Evolutionary conservation across 305 asterid species (phyloP).

Genomic region (Plantago coronopus): DNA sequence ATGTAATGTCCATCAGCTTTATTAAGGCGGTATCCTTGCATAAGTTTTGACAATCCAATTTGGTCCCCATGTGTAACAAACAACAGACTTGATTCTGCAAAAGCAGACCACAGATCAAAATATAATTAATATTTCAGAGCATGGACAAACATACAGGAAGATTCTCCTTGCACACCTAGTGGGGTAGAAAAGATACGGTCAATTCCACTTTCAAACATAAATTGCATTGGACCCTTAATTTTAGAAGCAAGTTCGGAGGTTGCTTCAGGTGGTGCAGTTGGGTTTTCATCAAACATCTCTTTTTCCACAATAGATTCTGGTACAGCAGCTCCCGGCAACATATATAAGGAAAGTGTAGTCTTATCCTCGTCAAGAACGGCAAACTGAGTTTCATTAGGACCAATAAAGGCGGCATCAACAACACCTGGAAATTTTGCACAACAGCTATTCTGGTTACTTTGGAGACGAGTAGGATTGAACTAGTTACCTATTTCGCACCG

Average conservation of each 20-base stretch:
- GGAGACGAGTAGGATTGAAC: constrained; percentile 16
- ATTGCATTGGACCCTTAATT: constrained; percentile 83
- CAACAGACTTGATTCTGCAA: constrained; percentile 83
- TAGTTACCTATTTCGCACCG: constrained; percentile 17
- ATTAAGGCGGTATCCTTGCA: constrained; percentile 81
- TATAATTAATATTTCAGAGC: constrained; percentile 21
- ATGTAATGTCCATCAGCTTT: constrained; percentile 83
- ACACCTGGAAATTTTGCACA: constrained; percentile 58
- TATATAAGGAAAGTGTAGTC: constrained; percentile 77
- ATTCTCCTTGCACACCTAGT: constrained; percentile 55
- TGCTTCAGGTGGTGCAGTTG: constrained; percentile 20
- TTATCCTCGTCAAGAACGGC: constrained; percentile 93
- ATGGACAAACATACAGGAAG: constrained; percentile 20
- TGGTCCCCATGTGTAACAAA: constrained; percentile 95
- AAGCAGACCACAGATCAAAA: constrained; percentile 32
- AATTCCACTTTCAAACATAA: constrained; percentile 88
- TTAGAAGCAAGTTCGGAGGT: constrained; percentile 56
- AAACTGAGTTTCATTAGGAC: constrained; percentile 82
- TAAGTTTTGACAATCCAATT: constrained; percentile 85
- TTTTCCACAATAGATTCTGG: constrained; percentile 58
- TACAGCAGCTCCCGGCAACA: constrained; percentile 71
- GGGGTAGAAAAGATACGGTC: constrained; percentile 96
- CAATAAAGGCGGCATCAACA: constrained; percentile 87
- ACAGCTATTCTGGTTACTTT: constrained; percentile 7
- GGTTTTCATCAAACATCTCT: constrained; percentile 42